A percentile compares a stretch with the other conserved stretches of the same genome.
Conservation (phyloP, 768 basidiomycete genomes). For the Hirschioporus abietinus region DNA sequence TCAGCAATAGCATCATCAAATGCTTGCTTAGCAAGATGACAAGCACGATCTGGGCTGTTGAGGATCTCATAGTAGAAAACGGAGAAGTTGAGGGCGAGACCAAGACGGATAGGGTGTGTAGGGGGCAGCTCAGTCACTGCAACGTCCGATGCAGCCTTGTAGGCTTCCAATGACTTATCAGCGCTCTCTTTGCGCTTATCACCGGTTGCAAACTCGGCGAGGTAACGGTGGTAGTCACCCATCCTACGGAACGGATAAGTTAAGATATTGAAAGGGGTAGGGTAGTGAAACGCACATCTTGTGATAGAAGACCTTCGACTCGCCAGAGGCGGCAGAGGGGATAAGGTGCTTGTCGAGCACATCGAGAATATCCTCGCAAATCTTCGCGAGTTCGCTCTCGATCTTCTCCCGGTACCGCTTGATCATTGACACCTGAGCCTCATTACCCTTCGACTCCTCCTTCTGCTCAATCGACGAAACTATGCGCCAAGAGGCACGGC, state of each 20-base stretch:
- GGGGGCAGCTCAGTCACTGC: conserved; percentile 68
- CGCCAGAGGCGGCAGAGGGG: conserved; percentile 63
- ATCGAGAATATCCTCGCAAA: conserved; percentile 75
- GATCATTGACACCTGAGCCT: conserved; percentile 59
- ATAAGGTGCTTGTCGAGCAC: conserved; percentile 60
- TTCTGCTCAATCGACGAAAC: conserved; percentile 73
- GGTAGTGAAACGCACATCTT: conserved; percentile 57
- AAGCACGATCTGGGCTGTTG: conserved; percentile 80
- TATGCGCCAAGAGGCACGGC: conserved; percentile 82
- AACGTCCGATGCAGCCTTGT: conserved; percentile 83
- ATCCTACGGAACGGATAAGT: conserved; percentile 43
- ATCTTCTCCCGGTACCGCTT: conserved; percentile 70
- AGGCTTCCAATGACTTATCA: conserved; percentile 73
- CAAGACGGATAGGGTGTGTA: conserved; percentile 82
- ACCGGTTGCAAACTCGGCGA: conserved; percentile 81
- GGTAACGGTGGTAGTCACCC: conserved; percentile 89
- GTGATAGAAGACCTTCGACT: conserved; percentile 85
- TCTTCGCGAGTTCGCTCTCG: conserved; percentile 68
- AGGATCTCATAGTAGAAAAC: conserved; percentile 90
- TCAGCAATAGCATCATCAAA: conserved; percentile 81
- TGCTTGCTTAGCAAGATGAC: conserved; percentile 85
- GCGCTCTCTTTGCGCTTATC: conserved; percentile 65
- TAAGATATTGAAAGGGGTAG: conserved; percentile 3
- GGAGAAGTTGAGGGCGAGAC: conserved; percentile 86
- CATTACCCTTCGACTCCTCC: conserved; percentile 43